Evolutionary conservation across 2,329 filamentous ascomycete genomes (phyloP), one percentile per base, ranked within the genome.

Genomic region (Alternaria ventricosa): DNA sequence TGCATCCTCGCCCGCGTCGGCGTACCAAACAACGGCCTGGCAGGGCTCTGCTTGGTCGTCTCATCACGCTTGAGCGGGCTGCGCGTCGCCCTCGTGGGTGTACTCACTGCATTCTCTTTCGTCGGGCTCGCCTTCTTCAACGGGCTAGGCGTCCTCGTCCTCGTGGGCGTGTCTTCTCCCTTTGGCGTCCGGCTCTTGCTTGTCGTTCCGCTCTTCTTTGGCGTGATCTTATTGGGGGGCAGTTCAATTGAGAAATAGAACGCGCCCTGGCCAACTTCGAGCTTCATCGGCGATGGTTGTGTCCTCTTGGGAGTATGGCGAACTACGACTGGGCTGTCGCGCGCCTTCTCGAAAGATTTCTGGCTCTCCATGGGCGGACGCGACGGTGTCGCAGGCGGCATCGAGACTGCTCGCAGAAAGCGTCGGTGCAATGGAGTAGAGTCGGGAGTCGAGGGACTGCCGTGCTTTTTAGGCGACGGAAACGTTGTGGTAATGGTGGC

Each of bases 211-310:
- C 44, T 36, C 59, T 65, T 65, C 49, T 62, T 70, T 7, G 60
- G 53, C 15, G 60, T 61, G 10, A 61, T 58, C 61, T 69, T 73
- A 28, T 63, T 66, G 20, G 57, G 54, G 6, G 71, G 62, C 5
- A 73, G 54, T 51, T 74, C 71, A 30, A 65, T 67, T 4, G 66
- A 64, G 36, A 72, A 73, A 22, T 72, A 69, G 46, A 74, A 74
- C 0, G 64, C 68, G 53, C 68, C 66, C 33, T 61, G 64, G 9
- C 66, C 66, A 20, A 74, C 59, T 56, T 74, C 66, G 11, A 74
- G 45, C 11, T 61, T 64, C 9, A 41, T 47, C 9, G 60, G 57
- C 23, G 51, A 55, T 25, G 49, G 30, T 10, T 28, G 33, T 10
- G 18, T 30, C 30, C 20, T 60, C 33, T 22, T 28, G 1, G 50